phyloP scores from a whole-genome alignment of 1,284 basidiomycete genomes.

The Puccinia polysora region DNA sequence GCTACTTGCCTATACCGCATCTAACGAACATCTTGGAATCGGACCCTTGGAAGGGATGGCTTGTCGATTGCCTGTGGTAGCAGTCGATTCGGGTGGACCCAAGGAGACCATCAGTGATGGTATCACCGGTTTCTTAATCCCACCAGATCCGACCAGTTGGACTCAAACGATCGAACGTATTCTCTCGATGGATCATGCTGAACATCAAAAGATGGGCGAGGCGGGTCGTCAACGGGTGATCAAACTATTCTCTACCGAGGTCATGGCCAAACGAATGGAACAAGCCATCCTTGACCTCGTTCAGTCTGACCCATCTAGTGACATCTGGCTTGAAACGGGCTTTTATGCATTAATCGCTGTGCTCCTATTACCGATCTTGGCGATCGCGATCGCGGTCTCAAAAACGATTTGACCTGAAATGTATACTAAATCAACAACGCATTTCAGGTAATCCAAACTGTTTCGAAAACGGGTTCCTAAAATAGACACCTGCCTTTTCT shows the following conservation, averaged over 20 bases:
- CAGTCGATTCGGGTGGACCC: constrained; percentile 83
- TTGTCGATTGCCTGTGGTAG: constrained; percentile 81
- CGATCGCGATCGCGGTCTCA: background rate
- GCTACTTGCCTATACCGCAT: constrained; percentile 83
- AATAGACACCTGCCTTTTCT: too few species aligned
- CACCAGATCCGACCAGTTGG: constrained; percentile 65
- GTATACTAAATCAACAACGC: too few species aligned
- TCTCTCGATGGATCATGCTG: constrained; percentile 57
- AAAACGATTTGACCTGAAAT: too few species aligned
- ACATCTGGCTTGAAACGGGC: constrained; percentile 1
- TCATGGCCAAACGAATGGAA: constrained; percentile 67
- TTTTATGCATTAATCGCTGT: background rate
- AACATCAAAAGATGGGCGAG: constrained; percentile 58
- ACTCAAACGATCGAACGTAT: constrained; percentile 64
- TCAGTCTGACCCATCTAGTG: background rate
- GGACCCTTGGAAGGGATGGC: constrained; percentile 93
- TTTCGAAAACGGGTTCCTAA: too few species aligned
- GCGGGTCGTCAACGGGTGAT: constrained; percentile 63
- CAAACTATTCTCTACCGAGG: constrained; percentile 61
- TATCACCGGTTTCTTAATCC: constrained; percentile 56
- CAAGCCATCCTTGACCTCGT: constrained; percentile 49
- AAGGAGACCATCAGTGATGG: constrained; percentile 76
- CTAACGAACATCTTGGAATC: constrained; percentile 96
- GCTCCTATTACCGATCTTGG: background rate
- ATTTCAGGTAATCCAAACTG: too few species aligned